These are phyloP conservation scores for Pichia sp. DNA, from an alignment of 1,139 yeast genomes.

Conservation along the genomic window DNA sequence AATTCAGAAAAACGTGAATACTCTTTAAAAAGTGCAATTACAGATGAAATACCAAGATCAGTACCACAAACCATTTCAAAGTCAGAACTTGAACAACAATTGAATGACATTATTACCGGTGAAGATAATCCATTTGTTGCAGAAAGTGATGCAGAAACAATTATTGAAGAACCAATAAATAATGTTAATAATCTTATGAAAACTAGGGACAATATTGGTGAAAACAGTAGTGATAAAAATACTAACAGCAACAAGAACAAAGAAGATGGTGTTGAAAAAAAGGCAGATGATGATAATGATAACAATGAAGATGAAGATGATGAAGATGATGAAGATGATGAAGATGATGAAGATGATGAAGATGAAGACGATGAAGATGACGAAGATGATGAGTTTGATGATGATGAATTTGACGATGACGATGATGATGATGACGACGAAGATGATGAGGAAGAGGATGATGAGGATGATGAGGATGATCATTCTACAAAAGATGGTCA, in stretches of 20 bases:
- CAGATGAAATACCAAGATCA: neutral
- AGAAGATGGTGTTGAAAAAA: constrained; percentile 1
- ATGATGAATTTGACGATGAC: constrained; percentile 3
- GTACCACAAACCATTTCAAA: neutral
- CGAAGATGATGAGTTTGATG: constrained; percentile 3
- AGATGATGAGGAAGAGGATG: neutral
- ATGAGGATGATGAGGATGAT: neutral
- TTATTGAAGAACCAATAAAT: constrained; percentile 13
- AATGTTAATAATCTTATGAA: neutral
- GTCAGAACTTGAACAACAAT: constrained; percentile 4
- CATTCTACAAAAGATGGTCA: neutral
- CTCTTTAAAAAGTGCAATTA: neutral
- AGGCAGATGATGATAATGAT: neutral
- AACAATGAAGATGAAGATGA: constrained; percentile 5
- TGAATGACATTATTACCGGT: constrained; percentile 9
- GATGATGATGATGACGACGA: constrained; percentile 2
- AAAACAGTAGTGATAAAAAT: neutral
- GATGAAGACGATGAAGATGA: constrained; percentile 1
- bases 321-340: neutral
- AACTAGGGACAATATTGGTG: neutral
- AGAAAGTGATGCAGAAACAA: constrained; percentile 25
- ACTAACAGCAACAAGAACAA: constrained; percentile 2
- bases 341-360: constrained; percentile 1
- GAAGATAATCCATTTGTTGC: neutral
- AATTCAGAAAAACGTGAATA: neutral